These are phyloP conservation scores for Malus fusca DNA, from an alignment of 306 rosid species.

Conservation along the genomic window DNA sequence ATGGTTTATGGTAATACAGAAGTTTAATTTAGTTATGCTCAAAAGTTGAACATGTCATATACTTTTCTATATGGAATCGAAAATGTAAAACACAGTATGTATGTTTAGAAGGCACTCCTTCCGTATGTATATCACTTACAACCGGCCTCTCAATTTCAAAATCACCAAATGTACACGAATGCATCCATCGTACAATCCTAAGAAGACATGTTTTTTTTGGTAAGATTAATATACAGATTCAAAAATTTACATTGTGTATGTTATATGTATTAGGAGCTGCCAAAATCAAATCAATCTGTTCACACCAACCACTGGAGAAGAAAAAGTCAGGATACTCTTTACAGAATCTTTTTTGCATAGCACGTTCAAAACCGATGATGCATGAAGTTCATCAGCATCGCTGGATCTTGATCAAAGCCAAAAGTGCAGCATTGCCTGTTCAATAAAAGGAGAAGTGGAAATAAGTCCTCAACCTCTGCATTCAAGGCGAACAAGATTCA, in stretches of 20 bases:
- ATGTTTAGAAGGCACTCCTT: neutral
- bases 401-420: constrained; percentile 54
- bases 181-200: constrained; percentile 13
- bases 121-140: constrained; percentile 17
- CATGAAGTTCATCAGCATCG: constrained; percentile 5
- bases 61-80: neutral
- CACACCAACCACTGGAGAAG: constrained; percentile 11
- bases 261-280: constrained; percentile 1
- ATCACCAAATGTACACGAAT: neutral
- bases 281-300: constrained; percentile 18
- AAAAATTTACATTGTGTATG: constrained; percentile 16
- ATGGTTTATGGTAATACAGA: neutral
- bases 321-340: constrained; percentile 2
- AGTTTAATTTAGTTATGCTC: neutral
- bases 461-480: neutral
- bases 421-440: constrained; percentile 89
- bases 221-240: constrained; percentile 22
- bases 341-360: constrained; percentile 13
- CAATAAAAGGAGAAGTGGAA: constrained; percentile 20
- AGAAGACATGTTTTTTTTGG: constrained; percentile 6
- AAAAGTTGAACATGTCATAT: neutral
- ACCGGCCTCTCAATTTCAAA: constrained; percentile 9
- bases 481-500: neutral
- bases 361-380: constrained; percentile 20
- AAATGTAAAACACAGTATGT: neutral